Evolutionary conservation across 306 rosid species (phyloP).

Genomic region (Prunus kanzakura): DNA sequence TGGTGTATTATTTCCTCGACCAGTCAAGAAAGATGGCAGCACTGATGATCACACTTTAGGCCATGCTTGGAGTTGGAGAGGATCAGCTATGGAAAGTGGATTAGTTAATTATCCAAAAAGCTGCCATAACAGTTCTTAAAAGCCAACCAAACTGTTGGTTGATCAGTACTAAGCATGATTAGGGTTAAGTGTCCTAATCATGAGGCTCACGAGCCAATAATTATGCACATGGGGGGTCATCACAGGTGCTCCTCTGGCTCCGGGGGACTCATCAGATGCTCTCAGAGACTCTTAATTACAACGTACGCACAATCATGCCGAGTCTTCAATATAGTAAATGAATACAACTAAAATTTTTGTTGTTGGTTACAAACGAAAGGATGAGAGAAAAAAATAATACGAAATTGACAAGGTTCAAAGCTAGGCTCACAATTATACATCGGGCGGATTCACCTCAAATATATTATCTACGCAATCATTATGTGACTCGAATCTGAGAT

Average conservation of each 20-base stretch:
- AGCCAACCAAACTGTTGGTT: constrained; percentile 34
- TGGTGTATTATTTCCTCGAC: neutral
- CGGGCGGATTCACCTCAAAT: too few species aligned
- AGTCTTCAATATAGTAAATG: neutral
- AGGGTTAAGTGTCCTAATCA: constrained; percentile 30
- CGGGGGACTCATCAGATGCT: neutral
- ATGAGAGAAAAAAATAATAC: too few species aligned
- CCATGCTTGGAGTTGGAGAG: too few species aligned
- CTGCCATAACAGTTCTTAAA: constrained; percentile 1
- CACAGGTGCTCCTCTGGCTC: neutral
- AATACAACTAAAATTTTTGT: neutral
- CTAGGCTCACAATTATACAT: too few species aligned
- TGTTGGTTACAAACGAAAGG: too few species aligned
- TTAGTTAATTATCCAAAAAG: constrained; percentile 12
- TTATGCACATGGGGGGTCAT: neutral
- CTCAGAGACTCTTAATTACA: neutral
- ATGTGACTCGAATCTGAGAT: too few species aligned
- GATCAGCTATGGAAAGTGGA: neutral
- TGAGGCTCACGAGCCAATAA: constrained; percentile 19
- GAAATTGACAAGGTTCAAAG: too few species aligned
- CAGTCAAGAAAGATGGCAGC: neutral
- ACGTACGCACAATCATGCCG: neutral
- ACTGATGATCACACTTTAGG: neutral
- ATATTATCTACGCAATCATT: too few species aligned
- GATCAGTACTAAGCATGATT: constrained; percentile 22